These are phyloP conservation scores for Hypholoma sublateritium DNA, from an alignment of 768 basidiomycete genomes.

Conservation along the genomic window DNA sequence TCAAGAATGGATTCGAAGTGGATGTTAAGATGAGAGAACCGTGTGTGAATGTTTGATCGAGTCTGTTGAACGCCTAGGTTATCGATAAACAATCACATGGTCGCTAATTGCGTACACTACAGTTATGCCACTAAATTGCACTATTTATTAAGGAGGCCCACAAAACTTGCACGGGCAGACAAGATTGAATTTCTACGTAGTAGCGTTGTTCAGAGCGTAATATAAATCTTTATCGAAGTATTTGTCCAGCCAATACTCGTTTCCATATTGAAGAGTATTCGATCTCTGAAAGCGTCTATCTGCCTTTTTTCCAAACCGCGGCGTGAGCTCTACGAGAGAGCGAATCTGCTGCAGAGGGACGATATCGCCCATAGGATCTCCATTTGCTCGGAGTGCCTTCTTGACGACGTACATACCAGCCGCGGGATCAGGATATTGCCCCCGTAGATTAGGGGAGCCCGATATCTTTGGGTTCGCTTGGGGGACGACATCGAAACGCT, in stretches of 20 bases:
- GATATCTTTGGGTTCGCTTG: slow-evolving; percentile 3
- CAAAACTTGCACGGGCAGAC: too few species aligned
- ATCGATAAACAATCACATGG: too few species aligned
- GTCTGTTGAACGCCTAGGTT: too few species aligned
- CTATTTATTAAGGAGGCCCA: too few species aligned
- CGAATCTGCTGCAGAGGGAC: slow-evolving; percentile 22
- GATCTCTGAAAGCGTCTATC: slow-evolving; percentile 19
- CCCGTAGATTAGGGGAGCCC: slow-evolving; percentile 4
- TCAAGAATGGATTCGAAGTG: too few species aligned
- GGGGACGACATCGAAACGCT: slow-evolving; percentile 22
- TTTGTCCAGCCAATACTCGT: slow-evolving; percentile 29
- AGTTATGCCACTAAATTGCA: too few species aligned
- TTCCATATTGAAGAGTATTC: slow-evolving; percentile 20
- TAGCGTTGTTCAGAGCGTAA: neutral
- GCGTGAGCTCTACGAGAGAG: slow-evolving; percentile 24
- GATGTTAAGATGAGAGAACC: too few species aligned
- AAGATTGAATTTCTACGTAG: too few species aligned
- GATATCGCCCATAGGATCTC: slow-evolving; percentile 23
- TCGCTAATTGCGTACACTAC: too few species aligned
- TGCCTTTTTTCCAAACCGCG: slow-evolving; percentile 25
- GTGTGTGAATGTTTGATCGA: too few species aligned
- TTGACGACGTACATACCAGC: slow-evolving; percentile 25
- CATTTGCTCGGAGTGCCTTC: slow-evolving; percentile 12
- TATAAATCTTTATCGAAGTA: slow-evolving; percentile 32
- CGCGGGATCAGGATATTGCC: slow-evolving; percentile 17